Evolutionary conservation across 2,329 filamentous ascomycete species (phyloP).

Genomic region (Ophiosphaerella korrae): DNA sequence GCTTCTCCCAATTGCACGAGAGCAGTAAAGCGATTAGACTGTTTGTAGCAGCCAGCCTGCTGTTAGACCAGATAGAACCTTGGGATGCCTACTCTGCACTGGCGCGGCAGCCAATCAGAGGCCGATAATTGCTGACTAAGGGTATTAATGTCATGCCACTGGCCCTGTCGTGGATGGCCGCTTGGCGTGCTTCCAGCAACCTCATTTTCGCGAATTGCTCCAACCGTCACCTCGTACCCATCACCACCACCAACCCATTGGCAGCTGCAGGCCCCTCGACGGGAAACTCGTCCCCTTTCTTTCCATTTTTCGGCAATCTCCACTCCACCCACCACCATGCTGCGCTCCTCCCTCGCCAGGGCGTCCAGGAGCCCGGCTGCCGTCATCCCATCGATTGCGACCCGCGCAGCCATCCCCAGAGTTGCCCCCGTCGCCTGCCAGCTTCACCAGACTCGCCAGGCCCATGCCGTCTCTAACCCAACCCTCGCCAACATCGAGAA

Average conservation of each 20-base stretch:
- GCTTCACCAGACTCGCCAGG: slow-evolving; percentile 64
- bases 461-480: slow-evolving; percentile 96
- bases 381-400: slow-evolving; percentile 41
- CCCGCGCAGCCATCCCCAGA: slow-evolving; percentile 40
- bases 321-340: slow-evolving; percentile 47
- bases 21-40: no score
- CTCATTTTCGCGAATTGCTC: slow-evolving; percentile 25
- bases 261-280: slow-evolving; percentile 42
- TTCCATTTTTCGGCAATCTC: slow-evolving; percentile 44
- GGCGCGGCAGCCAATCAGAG: background rate
- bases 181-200: slow-evolving; percentile 20
- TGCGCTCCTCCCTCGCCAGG: slow-evolving; percentile 48
- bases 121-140: slow-evolving; percentile 1
- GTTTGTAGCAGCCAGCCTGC: no score
- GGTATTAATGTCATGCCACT: background rate
- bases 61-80: no score
- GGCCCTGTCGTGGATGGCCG: background rate
- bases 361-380: slow-evolving; percentile 45
- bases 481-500: slow-evolving; percentile 98
- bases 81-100: no score
- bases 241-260: slow-evolving; percentile 46
- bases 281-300: slow-evolving; percentile 39
- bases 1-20: no score
- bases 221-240: slow-evolving; percentile 33
- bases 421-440: slow-evolving; percentile 47